These are phyloP conservation scores for Hypholoma sublateritium DNA, from an alignment of 768 basidiomycete genomes.

Conservation along the genomic window DNA sequence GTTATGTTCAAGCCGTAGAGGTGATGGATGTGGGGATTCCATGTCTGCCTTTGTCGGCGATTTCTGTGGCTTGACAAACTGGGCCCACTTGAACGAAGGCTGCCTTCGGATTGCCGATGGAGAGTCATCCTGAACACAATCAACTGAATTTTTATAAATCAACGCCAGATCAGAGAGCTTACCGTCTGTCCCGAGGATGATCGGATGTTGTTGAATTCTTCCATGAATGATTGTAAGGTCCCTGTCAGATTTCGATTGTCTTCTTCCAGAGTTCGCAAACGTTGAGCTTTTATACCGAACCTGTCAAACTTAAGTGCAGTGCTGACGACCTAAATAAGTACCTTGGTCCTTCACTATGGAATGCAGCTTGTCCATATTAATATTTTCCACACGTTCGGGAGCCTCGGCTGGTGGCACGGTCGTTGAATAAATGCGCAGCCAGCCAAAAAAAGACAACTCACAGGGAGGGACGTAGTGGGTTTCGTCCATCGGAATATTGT, in stretches of 20 bases:
- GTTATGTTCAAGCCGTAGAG: slow-evolving; percentile 77
- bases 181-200: slow-evolving; percentile 41
- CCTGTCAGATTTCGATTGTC: slow-evolving; percentile 73
- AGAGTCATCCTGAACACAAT: slow-evolving; percentile 31
- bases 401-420: slow-evolving; percentile 26
- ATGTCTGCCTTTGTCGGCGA: slow-evolving; percentile 80
- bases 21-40: slow-evolving; percentile 81
- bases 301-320: too few species aligned
- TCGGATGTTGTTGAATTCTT: slow-evolving; percentile 56
- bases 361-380: slow-evolving; percentile 67
- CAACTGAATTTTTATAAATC: slow-evolving; percentile 10
- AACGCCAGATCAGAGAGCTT: slow-evolving; percentile 12
- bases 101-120: slow-evolving; percentile 60
- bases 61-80: slow-evolving; percentile 70
- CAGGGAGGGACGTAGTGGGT: slow-evolving; percentile 90
- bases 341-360: slow-evolving; percentile 75
- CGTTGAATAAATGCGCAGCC: slow-evolving; percentile 4
- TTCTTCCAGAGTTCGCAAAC: slow-evolving; percentile 69
- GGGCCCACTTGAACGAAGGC: slow-evolving; percentile 88
- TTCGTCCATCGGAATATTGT: slow-evolving; percentile 79
- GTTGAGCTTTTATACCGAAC: slow-evolving; percentile 48
- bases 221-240: slow-evolving; percentile 60
- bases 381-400: slow-evolving; percentile 30
- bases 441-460: slow-evolving; percentile 34
- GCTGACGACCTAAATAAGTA: slow-evolving; percentile 23